Percentiles rank a stretch among this genome's conserved stretches.
phyloP scores from a whole-genome alignment of 441 rosid species.

The Omphalea diandra region DNA sequence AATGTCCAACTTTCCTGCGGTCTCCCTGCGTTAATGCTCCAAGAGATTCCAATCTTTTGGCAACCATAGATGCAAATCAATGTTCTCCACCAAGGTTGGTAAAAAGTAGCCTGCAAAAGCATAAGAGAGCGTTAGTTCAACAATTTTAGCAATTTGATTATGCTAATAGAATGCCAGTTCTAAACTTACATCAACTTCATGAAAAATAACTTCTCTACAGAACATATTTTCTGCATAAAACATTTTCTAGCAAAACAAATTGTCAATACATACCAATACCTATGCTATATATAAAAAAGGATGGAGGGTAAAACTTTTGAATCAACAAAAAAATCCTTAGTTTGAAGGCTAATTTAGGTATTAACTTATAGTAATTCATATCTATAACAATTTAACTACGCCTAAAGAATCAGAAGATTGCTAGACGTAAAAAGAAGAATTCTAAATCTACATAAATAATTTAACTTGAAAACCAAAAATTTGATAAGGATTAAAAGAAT shows the following conservation, averaged over 20 bases:
- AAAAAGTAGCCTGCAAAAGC: slow-evolving; percentile 65
- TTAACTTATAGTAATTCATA: too few species aligned
- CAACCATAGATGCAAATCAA: slow-evolving; percentile 98
- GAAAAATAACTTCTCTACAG: background rate
- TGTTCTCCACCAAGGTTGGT: slow-evolving; percentile 99
- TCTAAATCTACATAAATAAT: too few species aligned
- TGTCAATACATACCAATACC: too few species aligned
- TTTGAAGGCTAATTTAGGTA: too few species aligned
- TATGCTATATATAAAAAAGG: too few species aligned
- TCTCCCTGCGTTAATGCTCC: slow-evolving; percentile 99
- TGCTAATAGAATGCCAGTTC: background rate
- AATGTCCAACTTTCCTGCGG: slow-evolving; percentile 61
- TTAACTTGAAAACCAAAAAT: too few species aligned
- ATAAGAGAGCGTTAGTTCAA: background rate
- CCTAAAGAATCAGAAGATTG: too few species aligned
- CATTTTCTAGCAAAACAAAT: background rate
- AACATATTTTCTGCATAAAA: background rate
- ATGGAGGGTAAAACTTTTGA: too few species aligned
- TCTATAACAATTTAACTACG: too few species aligned
- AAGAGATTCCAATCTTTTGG: slow-evolving; percentile 94
- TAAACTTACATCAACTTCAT: background rate
- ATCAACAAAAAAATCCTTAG: too few species aligned
- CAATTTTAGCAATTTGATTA: background rate
- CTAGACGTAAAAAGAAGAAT: too few species aligned
- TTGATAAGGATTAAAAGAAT: too few species aligned